phyloP scores from a whole-genome alignment of 2,329 filamentous ascomycete species.

The Fusarium chuoi region DNA sequence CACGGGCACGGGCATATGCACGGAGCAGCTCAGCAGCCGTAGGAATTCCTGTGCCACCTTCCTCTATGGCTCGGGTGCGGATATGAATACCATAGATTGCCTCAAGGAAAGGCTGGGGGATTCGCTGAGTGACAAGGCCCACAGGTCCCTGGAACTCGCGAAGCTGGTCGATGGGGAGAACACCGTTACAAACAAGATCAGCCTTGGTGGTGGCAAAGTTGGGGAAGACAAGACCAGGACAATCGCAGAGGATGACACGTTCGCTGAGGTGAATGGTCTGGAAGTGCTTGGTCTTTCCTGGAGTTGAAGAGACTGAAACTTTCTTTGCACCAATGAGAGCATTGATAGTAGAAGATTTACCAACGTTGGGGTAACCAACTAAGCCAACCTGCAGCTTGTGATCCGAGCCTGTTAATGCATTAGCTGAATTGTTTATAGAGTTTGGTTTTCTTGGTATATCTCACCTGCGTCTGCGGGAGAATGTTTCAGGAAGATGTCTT shows the following conservation, averaged over 20 bases:
- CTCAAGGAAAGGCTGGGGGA: slow-evolving; percentile 90
- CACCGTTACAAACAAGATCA: slow-evolving; percentile 93
- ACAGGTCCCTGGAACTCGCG: slow-evolving; percentile 91
- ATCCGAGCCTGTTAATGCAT: slow-evolving; percentile 53
- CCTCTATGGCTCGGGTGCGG: slow-evolving; percentile 80
- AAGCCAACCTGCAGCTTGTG: slow-evolving; percentile 88
- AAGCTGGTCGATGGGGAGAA: slow-evolving; percentile 95
- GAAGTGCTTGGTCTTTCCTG: slow-evolving; percentile 99
- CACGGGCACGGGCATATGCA: slow-evolving; percentile 88
- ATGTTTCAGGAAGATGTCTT: slow-evolving; percentile 85
- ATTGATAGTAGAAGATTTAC: slow-evolving; percentile 99
- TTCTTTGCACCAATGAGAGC: slow-evolving; percentile 98
- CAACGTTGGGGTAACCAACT: slow-evolving; percentile 98
- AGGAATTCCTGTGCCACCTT: slow-evolving; percentile 89
- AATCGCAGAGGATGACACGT: slow-evolving; percentile 93
- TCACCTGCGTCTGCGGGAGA: slow-evolving; percentile 64
- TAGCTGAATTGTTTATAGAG: not conserved
- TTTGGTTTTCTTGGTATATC: slow-evolving; percentile 25
- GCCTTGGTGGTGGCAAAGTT: slow-evolving; percentile 98
- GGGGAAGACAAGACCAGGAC: slow-evolving; percentile 96
- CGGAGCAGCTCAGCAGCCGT: slow-evolving; percentile 86
- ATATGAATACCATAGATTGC: slow-evolving; percentile 95
- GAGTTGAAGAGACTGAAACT: slow-evolving; percentile 96
- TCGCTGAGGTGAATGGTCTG: slow-evolving; percentile 96
- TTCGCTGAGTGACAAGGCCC: slow-evolving; percentile 82